These are phyloP conservation scores for Penicillium sp. DNA, from an alignment of 2,329 filamentous ascomycete species.

Conservation along the genomic window DNA sequence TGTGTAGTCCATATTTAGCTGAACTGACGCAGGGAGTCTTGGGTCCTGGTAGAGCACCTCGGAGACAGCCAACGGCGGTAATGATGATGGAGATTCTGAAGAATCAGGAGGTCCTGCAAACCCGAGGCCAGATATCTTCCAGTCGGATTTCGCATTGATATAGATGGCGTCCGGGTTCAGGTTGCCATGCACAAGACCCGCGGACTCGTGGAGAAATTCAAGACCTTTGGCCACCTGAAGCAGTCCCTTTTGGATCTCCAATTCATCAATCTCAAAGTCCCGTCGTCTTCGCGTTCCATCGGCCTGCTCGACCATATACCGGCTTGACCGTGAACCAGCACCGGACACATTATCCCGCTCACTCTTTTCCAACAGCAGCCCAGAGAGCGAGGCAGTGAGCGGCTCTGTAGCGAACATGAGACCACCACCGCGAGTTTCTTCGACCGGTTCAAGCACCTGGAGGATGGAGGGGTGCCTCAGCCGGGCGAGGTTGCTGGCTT, in stretches of 20 bases:
- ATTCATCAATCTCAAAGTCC: conserved; percentile 89
- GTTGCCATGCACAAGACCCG: conserved; percentile 88
- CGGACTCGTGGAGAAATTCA: conserved; percentile 93
- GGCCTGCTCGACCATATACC: conserved; percentile 73
- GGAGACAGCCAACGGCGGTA: conserved; percentile 73
- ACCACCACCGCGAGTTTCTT: conserved; percentile 85
- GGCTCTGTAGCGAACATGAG: conserved; percentile 94
- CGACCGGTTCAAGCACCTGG: conserved; percentile 88
- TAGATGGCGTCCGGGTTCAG: conserved; percentile 89
- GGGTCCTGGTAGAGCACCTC: conserved; percentile 83
- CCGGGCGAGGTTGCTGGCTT: conserved; percentile 81
- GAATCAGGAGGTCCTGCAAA: conserved; percentile 79
- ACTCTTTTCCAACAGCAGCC: conserved; percentile 80
- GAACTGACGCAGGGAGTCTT: conserved; percentile 72
- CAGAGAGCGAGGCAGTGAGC: conserved; percentile 81
- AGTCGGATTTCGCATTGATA: conserved; percentile 95
- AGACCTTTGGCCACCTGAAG: conserved; percentile 89
- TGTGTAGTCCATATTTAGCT: conserved; percentile 86
- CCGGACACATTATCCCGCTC: conserved; percentile 69
- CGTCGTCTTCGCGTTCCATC: conserved; percentile 67
- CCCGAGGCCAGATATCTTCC: conserved; percentile 93
- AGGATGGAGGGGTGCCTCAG: conserved; percentile 87
- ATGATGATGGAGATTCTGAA: conserved; percentile 67
- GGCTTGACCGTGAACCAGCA: conserved; percentile 64
- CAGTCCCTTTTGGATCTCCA: conserved; percentile 95